Base-by-base conservation (phyloP, 768 basidiomycete genomes). In the Lyophyllum shimeji region DNA sequence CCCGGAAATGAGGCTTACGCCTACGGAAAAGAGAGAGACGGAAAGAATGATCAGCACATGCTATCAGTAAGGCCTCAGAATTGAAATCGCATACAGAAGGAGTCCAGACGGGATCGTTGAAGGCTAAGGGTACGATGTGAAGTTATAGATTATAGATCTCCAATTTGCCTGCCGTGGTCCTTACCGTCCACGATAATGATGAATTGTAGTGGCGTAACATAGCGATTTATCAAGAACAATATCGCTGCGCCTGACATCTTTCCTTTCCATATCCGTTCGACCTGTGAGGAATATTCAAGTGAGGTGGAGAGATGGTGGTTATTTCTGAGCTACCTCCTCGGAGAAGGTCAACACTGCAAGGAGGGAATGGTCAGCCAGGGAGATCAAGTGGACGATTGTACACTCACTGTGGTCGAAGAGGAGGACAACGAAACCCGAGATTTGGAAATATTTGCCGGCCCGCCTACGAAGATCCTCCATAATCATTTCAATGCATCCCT, bases 151-250 rank as follows among this genome's bases (percentile, higher is more conserved):
- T 33, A 7, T 7, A 39, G n/a, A 23, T 9, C 2, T 12, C 8
- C 11, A 8, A 23, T 1, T 21, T 6, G 12, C 13, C 18, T 21
- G 8, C 8, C 15, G 25, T 7, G 13, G 24, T 18, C 37, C 63
- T 12, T 40, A 69, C 68, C 67, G 25, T 60, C 33, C 8, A 69
- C 39, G 7, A 68, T 60, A 5, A 68, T 55, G 37, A 68, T 62
- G 42, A 69, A 70, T 37, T 68, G 64, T 0, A 69, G 34, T 2
- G 66, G 66, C 13, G 67, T 69, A 25, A 62, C 47, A 56, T 70
- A 71, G 17, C 70, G 64, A 51, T 69, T 70, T 20, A 71, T 50
- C 6, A 70, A 49, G 57, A 70, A 71, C n/a, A 71, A 58, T n/a
- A 68, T 37, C 0, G 65, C 60, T 2, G 59, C 68, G 1, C 63